Conservation (phyloP, 169 alveolate genomes). For the Neospora caninum region DNA sequence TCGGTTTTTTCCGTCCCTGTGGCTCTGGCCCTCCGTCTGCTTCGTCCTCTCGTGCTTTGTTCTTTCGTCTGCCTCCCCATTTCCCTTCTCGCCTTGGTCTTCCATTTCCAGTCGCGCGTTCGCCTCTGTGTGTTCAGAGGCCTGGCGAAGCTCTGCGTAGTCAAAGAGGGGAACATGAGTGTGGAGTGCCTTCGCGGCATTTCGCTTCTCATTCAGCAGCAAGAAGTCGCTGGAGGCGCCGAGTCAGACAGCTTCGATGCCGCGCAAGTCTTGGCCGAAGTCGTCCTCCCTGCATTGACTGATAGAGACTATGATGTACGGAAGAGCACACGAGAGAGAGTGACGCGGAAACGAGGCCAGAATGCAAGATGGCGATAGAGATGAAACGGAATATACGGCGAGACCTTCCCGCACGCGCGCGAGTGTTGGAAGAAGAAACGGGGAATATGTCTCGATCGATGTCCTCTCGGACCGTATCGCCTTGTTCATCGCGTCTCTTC, state of each 20-base stretch:
- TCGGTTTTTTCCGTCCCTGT: no score
- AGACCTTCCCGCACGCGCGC: no score
- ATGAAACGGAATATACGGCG: no score
- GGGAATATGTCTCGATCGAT: no score
- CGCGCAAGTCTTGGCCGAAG: constrained; percentile 36
- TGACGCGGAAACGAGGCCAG: neutral
- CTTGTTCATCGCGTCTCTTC: no score
- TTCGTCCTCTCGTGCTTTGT: no score
- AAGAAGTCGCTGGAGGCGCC: neutral
- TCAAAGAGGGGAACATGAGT: constrained; percentile 35
- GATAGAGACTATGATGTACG: constrained; percentile 22
- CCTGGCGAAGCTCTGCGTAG: constrained; percentile 46
- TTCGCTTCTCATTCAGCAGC: constrained; percentile 25
- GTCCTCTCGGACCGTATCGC: no score
- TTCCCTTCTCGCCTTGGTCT: no score
- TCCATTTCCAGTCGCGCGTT: no score
- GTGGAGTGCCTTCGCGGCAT: neutral
- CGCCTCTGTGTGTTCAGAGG: constrained; percentile 16
- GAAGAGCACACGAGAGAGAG: neutral
- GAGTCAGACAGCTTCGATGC: constrained; percentile 43
- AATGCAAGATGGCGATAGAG: neutral
- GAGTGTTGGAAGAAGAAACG: no score
- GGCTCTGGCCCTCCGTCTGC: no score
- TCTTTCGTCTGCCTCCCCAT: no score
- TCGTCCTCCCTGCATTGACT: constrained; percentile 46